phyloP scores from a whole-genome alignment of 73 alveolate species.

The Paramecium pentaurelia region DNA sequence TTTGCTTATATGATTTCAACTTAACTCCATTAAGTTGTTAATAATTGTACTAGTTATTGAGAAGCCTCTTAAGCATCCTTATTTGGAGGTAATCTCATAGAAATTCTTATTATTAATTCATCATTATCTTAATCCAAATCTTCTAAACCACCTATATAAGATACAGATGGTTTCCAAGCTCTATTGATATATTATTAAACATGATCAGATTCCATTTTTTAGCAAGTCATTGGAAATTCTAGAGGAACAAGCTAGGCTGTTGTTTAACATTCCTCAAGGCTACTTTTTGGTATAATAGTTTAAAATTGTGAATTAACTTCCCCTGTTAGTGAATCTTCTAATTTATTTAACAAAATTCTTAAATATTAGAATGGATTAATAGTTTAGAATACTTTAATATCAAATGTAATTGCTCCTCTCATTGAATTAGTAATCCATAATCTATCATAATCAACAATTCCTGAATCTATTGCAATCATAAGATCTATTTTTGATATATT shows the following conservation, averaged over 20 bases:
- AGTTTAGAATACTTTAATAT: slow-evolving; percentile 80
- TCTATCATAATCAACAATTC: slow-evolving; percentile 73
- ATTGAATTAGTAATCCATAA: slow-evolving; percentile 85
- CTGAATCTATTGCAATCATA: slow-evolving; percentile 83
- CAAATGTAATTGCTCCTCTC: slow-evolving; percentile 81
- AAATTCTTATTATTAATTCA: slow-evolving; percentile 70
- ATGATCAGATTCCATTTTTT: not conserved
- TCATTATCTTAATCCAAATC: slow-evolving; percentile 79
- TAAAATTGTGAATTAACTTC: slow-evolving; percentile 68
- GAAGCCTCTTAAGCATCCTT: slow-evolving; percentile 25
- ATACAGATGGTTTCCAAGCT: slow-evolving; percentile 87
- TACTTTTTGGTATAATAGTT: slow-evolving; percentile 70
- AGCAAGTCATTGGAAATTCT: not conserved
- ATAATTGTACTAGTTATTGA: not conserved
- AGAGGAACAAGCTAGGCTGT: slow-evolving; percentile 61
- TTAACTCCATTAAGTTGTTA: not conserved
- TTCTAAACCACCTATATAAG: slow-evolving; percentile 81
- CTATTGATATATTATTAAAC: slow-evolving; percentile 75
- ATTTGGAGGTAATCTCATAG: slow-evolving; percentile 91
- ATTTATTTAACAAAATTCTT: slow-evolving; percentile 81
- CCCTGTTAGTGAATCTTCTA: slow-evolving; percentile 86
- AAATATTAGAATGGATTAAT: slow-evolving; percentile 83
- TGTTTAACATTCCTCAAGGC: slow-evolving; percentile 65
- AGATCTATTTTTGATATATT: slow-evolving; percentile 60
- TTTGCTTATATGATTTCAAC: not conserved